Conservation (phyloP, 805 yeast genomes). For the Scheffersomyces coipomensis region DNA sequence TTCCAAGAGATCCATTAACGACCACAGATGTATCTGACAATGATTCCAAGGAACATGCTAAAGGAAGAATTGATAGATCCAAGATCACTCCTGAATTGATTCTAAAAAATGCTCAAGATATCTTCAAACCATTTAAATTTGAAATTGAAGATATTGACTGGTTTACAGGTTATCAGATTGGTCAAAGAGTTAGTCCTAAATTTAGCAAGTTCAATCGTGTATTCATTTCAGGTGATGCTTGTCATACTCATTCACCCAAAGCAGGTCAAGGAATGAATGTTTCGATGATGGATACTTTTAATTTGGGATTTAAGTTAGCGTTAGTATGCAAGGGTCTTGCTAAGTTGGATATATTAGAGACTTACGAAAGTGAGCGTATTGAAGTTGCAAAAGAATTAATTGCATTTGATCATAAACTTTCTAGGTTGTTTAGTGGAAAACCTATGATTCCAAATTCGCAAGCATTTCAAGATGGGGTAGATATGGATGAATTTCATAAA, state of each 20-base stretch:
- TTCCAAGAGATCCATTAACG: constrained; percentile 7
- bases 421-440: constrained; percentile 25
- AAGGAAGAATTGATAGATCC: constrained; percentile 23
- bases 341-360: constrained; percentile 17
- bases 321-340: constrained; percentile 24
- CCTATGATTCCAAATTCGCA: constrained; percentile 17
- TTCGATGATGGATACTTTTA: constrained; percentile 20
- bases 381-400: constrained; percentile 30
- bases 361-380: constrained; percentile 28
- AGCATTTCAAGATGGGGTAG: constrained; percentile 16
- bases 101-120: constrained; percentile 14
- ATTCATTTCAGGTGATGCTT: constrained; percentile 95
- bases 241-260: constrained; percentile 94
- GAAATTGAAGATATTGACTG: constrained; percentile 23
- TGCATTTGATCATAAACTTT: constrained; percentile 23
- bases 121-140: constrained; percentile 16
- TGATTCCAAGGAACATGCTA: constrained; percentile 8
- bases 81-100: constrained; percentile 30
- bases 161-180: constrained; percentile 32
- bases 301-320: constrained; percentile 32
- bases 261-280: constrained; percentile 94
- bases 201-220: constrained; percentile 42
- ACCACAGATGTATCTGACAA: constrained; percentile 10
- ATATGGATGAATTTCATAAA: constrained; percentile 22
- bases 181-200: constrained; percentile 24